Base-by-base conservation (phyloP, 768 basidiomycete species). In the Psilocybe cyanescens region DNA sequence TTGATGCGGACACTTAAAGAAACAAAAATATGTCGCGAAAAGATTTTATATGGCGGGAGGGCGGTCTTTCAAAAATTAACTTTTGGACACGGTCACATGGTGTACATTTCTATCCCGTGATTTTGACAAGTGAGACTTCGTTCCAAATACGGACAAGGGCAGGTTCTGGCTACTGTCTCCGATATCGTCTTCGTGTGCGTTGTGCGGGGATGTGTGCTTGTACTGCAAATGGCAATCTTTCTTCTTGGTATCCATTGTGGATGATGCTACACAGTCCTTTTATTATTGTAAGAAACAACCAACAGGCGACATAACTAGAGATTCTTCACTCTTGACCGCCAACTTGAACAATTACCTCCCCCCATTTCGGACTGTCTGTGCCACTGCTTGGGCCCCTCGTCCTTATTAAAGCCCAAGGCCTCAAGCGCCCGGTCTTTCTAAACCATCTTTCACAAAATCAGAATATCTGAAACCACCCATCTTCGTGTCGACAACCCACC, bases 1-100 rank as follows among this genome's bases (percentile, higher is more conserved):
- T 88, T 82, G 87, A 82, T 65, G 69, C 81, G 84, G 88, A 90
- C 89, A 91, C 89, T 80, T 70, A 76, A 62, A 71, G 71, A 72
- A 44, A 44, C 11, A 65, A 55, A 41, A 68, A 67, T 63, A 61
- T 67, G 69, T 67, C 65, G 35, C 50, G 29, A 11, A 37, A 46
- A 12, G 28, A 56, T 69, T 76, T 72, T 76, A 73, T 67, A 64
- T 4, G 14, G 8, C 41, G 12, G 19, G n/a, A 14, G 6, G n/a
- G 17, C 77, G 75, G 76, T 71, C 77, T 70, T 72, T 69, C 57
- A 76, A 35, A 35, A 70, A 9, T 29, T 17, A 4, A 1, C 0
- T 19, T 35, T 55, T 9, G 55, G 48, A 45, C 60, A 60, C 58
- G 44, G 33, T 65, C 65, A 50, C 57, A 53, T 33, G 59, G 46